Conservation (phyloP, 1,284 basidiomycete genomes). For the Polyporus tsugae region DNA sequence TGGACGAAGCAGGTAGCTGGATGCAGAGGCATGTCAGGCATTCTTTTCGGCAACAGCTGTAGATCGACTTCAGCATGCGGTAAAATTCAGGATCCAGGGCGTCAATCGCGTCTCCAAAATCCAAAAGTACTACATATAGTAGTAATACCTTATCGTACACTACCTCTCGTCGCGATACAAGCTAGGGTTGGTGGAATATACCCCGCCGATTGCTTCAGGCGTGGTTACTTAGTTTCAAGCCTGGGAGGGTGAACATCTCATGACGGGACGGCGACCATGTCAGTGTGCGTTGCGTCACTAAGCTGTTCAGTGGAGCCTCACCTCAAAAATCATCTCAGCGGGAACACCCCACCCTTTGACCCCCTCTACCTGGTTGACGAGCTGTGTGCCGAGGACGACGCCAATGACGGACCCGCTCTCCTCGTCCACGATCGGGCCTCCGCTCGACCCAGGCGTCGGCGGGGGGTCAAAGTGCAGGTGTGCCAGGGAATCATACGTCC, state of each 20-base stretch:
- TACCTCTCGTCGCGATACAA: too few species aligned
- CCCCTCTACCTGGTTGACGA: constrained; percentile 65
- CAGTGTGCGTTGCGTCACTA: not conserved
- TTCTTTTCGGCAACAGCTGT: too few species aligned
- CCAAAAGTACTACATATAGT: not conserved
- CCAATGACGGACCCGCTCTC: constrained; percentile 74
- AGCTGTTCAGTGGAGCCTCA: constrained; percentile 36
- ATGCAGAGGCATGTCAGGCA: too few species aligned
- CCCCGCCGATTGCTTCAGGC: not conserved
- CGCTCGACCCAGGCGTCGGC: constrained; percentile 75
- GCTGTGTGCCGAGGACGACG: constrained; percentile 69
- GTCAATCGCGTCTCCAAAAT: too few species aligned
- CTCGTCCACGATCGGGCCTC: constrained; percentile 74
- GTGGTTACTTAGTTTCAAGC: constrained; percentile 39
- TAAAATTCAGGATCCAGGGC: too few species aligned
- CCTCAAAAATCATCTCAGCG: constrained; percentile 74
- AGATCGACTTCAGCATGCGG: too few species aligned
- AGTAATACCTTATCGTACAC: not conserved
- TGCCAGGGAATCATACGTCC: constrained; percentile 74
- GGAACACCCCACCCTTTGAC: constrained; percentile 75
- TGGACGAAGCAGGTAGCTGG: too few species aligned
- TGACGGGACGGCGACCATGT: not conserved
- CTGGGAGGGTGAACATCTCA: constrained; percentile 61
- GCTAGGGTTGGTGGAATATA: not conserved
- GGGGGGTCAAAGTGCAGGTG: constrained; percentile 64